Percentiles rank a stretch among this genome's conserved stretches.
Evolutionary conservation across 2,329 filamentous ascomycete species (phyloP).

Genomic region (Exophiala spinifera): DNA sequence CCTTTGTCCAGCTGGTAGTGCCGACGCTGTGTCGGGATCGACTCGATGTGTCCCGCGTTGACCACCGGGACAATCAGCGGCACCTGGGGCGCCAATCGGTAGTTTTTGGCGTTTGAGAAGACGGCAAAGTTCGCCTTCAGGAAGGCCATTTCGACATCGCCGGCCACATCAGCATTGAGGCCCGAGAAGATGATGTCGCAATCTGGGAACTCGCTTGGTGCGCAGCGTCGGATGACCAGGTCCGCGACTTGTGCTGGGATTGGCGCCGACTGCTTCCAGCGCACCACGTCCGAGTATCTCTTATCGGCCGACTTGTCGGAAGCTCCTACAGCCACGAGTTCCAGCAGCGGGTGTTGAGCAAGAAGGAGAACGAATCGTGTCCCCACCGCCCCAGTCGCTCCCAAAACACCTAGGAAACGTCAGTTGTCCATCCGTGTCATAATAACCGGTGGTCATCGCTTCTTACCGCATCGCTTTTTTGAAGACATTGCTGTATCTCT

Average conservation of each 20-base stretch:
- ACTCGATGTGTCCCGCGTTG: constrained; percentile 79
- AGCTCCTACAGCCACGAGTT: constrained; percentile 83
- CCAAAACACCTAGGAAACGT: no score
- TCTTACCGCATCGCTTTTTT: no score
- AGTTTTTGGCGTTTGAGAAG: constrained; percentile 98
- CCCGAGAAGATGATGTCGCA: constrained; percentile 94
- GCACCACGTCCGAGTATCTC: constrained; percentile 88
- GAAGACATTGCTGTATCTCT: no score
- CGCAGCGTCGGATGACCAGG: constrained; percentile 82
- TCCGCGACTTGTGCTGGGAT: constrained; percentile 75
- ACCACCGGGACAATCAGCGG: constrained; percentile 94
- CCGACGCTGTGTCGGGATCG: constrained; percentile 84
- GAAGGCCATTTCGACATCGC: constrained; percentile 89
- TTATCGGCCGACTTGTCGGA: constrained; percentile 87
- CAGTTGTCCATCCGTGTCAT: no score
- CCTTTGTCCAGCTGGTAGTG: constrained; percentile 72
- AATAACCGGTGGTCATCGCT: no score
- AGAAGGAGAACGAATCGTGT: constrained; percentile 94
- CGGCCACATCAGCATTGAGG: constrained; percentile 86
- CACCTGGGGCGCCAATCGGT: constrained; percentile 83
- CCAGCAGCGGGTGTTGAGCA: constrained; percentile 79
- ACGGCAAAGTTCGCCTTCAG: constrained; percentile 82
- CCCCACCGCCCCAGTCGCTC: no score
- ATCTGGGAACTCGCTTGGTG: constrained; percentile 74
- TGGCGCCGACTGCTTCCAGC: constrained; percentile 86